Base-by-base conservation (phyloP, 2,329 filamentous ascomycete genomes). In the Ophiostoma tasmaniense region DNA sequence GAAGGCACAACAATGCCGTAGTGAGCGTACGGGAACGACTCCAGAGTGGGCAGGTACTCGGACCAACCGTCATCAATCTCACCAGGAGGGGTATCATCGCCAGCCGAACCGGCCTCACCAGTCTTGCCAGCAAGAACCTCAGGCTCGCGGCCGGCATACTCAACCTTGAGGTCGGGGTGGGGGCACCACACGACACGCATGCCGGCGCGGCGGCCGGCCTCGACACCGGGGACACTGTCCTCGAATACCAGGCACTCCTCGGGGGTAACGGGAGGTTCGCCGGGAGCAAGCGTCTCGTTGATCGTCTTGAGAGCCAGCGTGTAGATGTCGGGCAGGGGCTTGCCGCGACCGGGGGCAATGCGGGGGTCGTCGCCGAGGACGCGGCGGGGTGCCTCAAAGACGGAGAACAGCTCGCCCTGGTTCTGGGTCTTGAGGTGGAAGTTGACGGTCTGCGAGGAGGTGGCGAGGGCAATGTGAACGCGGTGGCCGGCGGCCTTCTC, bases 221-320 rank as follows among this genome's bases (percentile, higher is more conserved):
- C 95, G 2, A 97, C 92, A 3, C 95, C 95, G 0, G 93, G 92
- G 1, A 98, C 93, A 64, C 90, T 92, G 78, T 99, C 95, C 80
- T 99, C 95, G 75, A 99, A 98, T 0, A 98, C 95, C 20, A 99
- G 83, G 76, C 95, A 98, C 79, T 98, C 94, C 73, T 91, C 90
- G 0, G 93, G 92, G 68, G 77, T 82, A 72, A 99, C 89, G 70
- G 85, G 80, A 72, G 84, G 80, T 67, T 90, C 88, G 52, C 86
- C 87, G 3, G 83, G 79, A 0, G 82, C 80, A 7, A 96, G 81
- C 20, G 87, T 87, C 61, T 86, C 85, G 79, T 99, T 99, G 77
- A 99, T 89, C 3, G 89, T 91, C 78, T 90, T 83, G 68, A 99
- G 81, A 0, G 95, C 94, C 0, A 98, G 82, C 10, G 96, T 80